A percentile compares a stretch with the other conserved stretches of the same genome.
phyloP scores from a whole-genome alignment of 352 stramenopile species.

The Peronospora destructor region DNA sequence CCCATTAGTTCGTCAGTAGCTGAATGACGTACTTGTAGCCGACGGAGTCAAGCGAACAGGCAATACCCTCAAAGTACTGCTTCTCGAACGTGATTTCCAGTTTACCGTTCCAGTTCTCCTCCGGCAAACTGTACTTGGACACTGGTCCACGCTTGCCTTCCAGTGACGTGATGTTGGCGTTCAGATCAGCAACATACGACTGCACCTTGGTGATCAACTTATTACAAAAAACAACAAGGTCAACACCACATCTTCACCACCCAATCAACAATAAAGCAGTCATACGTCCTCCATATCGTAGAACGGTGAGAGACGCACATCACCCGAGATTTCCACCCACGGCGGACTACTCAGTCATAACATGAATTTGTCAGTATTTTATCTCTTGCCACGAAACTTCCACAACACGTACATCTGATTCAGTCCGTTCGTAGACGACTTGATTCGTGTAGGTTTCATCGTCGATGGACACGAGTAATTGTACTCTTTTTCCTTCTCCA shows the following conservation, averaged over 20 bases:
- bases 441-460: slow-evolving; percentile 84
- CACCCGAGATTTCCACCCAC: slow-evolving; percentile 86
- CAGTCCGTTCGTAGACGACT: slow-evolving; percentile 68
- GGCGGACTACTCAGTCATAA: slow-evolving; percentile 48
- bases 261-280: too few relatives aligned
- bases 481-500: slow-evolving; percentile 83
- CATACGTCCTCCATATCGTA: slow-evolving; percentile 79
- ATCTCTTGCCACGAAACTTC: background rate
- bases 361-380: too few relatives aligned
- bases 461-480: slow-evolving; percentile 86
- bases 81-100: slow-evolving; percentile 84
- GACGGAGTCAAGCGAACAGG: slow-evolving; percentile 86
- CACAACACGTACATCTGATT: slow-evolving; percentile 64
- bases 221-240: background rate
- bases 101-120: slow-evolving; percentile 72
- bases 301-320: slow-evolving; percentile 88
- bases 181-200: slow-evolving; percentile 85
- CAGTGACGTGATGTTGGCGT: slow-evolving; percentile 74
- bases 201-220: slow-evolving; percentile 59
- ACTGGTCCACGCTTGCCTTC: slow-evolving; percentile 77
- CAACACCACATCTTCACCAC: background rate
- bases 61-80: slow-evolving; percentile 85
- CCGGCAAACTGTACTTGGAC: slow-evolving; percentile 88
- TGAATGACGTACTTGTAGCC: slow-evolving; percentile 61
- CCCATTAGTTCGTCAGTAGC: too few relatives aligned